phyloP scores from a whole-genome alignment of 1,284 basidiomycete species.

The Tylopilus orsonianus region DNA sequence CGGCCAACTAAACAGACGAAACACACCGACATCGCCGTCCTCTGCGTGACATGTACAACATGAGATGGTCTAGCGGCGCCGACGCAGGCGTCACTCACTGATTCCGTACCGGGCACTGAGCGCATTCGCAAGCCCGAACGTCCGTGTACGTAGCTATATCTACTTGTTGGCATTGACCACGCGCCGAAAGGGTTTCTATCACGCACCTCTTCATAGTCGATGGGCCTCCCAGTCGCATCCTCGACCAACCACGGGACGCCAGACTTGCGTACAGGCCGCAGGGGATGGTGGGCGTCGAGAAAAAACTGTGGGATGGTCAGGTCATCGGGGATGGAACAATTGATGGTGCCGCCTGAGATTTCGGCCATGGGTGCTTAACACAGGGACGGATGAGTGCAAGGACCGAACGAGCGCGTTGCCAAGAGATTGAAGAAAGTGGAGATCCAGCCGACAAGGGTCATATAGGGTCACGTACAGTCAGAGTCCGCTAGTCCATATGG shows the following conservation, averaged over 20 bases:
- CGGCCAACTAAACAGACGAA: neutral
- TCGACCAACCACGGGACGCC: slow-evolving; percentile 64
- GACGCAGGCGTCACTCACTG: slow-evolving; percentile 41
- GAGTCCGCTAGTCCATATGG: neutral
- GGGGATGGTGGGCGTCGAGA: slow-evolving; percentile 52
- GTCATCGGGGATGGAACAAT: slow-evolving; percentile 64
- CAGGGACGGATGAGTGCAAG: neutral
- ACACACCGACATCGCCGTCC: slow-evolving; percentile 52
- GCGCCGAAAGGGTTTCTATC: neutral
- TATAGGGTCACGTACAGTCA: neutral
- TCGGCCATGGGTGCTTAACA: no score
- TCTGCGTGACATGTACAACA: slow-evolving; percentile 10
- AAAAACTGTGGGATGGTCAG: slow-evolving; percentile 75
- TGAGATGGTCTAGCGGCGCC: slow-evolving; percentile 3
- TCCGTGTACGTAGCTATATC: slow-evolving; percentile 48
- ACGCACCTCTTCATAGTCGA: slow-evolving; percentile 53
- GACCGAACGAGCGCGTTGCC: neutral
- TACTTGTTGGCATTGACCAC: neutral
- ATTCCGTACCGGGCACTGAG: slow-evolving; percentile 55
- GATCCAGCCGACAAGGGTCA: neutral
- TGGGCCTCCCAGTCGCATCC: slow-evolving; percentile 51
- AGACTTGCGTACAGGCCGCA: slow-evolving; percentile 45
- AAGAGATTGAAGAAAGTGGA: neutral
- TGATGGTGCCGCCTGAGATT: slow-evolving; percentile 42
- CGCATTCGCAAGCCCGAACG: slow-evolving; percentile 61